Conservation (phyloP, 805 yeast genomes). For the Sugiyamaella chiloensis region DNA sequence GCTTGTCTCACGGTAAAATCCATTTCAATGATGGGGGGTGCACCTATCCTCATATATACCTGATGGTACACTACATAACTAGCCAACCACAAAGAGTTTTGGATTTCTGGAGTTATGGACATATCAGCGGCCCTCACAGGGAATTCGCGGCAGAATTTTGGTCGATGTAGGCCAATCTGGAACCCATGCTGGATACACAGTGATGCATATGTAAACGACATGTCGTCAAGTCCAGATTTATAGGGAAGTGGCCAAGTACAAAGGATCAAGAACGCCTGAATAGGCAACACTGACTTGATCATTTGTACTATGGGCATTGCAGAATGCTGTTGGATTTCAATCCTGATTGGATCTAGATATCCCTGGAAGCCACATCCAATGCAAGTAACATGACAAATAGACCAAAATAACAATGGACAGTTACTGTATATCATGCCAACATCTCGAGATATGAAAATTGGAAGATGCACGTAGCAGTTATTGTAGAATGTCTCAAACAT, state of each 20-base stretch:
- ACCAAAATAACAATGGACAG: constrained; percentile 7
- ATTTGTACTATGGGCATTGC: neutral
- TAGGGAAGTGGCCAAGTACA: constrained; percentile 7
- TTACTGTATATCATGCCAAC: neutral
- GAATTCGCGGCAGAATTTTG: neutral
- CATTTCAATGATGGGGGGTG: neutral
- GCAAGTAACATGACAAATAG: neutral
- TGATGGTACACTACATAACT: neutral
- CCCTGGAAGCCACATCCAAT: neutral
- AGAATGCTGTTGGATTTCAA: neutral
- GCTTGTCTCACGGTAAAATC: neutral
- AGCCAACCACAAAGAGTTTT: neutral
- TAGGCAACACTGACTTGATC: neutral
- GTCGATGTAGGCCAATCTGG: constrained; percentile 6
- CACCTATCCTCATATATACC: neutral
- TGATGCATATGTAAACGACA: constrained; percentile 2
- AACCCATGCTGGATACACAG: constrained; percentile 1
- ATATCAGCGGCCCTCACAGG: neutral
- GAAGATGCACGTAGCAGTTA: neutral
- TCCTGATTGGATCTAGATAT: neutral
- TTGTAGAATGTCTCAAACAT: neutral
- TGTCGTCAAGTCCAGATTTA: constrained; percentile 1
- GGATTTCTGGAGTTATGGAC: neutral
- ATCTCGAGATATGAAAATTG: constrained; percentile 1
- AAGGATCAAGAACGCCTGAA: constrained; percentile 5